Evolutionary conservation across 352 stramenopile species (phyloP).

Genomic region (Globisporangium mamillatum): DNA sequence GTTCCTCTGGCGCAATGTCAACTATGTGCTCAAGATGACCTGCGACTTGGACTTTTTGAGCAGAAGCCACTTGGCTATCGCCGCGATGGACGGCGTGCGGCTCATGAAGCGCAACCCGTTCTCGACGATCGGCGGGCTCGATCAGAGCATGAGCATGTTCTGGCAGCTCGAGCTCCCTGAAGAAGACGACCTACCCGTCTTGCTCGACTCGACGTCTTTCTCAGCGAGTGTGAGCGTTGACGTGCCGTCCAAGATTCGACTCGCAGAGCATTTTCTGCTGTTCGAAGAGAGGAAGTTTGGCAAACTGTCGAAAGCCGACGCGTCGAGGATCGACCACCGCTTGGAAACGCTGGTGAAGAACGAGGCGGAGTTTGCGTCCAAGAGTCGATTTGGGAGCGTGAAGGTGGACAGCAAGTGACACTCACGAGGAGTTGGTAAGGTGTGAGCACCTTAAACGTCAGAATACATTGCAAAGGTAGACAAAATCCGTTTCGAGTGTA

Average conservation of each 20-base stretch:
- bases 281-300: constrained; percentile 56
- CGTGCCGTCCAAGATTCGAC: constrained; percentile 40
- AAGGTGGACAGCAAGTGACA: constrained; percentile 4
- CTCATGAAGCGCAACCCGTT: constrained; percentile 66
- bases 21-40: constrained; percentile 71
- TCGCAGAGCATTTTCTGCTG: constrained; percentile 57
- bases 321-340: constrained; percentile 32
- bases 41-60: constrained; percentile 73
- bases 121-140: constrained; percentile 62
- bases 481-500: not conserved
- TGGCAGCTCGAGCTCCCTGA: constrained; percentile 57
- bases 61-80: constrained; percentile 51
- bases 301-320: constrained; percentile 30
- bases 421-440: not conserved
- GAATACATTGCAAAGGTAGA: not conserved
- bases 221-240: constrained; percentile 32
- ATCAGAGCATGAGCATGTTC: constrained; percentile 54
- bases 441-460: not conserved
- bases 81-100: constrained; percentile 54
- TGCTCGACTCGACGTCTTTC: constrained; percentile 57
- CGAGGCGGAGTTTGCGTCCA: constrained; percentile 59
- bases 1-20: constrained; percentile 59
- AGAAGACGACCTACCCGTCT: constrained; percentile 47
- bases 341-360: constrained; percentile 53
- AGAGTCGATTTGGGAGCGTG: constrained; percentile 37